Evolutionary conservation across 208 protist genomes (phyloP).

Genomic region (Crithidia thermophila): DNA sequence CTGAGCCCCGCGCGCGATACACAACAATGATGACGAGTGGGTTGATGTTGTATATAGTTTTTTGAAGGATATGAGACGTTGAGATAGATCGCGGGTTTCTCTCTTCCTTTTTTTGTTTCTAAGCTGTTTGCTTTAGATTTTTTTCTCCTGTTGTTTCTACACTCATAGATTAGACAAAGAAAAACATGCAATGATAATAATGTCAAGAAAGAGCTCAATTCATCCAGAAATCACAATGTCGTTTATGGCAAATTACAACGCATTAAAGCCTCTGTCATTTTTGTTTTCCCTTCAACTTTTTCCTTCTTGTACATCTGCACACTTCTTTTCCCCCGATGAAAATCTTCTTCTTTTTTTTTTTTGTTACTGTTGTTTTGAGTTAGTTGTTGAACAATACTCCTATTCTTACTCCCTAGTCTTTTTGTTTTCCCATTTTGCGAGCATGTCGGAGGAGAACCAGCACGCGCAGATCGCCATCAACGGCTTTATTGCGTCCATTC

Average conservation of each 20-base stretch:
- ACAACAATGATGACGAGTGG: background rate
- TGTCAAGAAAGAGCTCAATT: background rate
- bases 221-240: too few relatives aligned
- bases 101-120: background rate
- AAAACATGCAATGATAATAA: background rate
- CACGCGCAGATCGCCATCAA: slow-evolving; percentile 81
- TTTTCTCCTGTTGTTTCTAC: background rate
- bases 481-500: slow-evolving; percentile 84
- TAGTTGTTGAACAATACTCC: background rate
- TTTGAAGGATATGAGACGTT: too few relatives aligned
- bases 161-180: background rate
- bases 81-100: too few relatives aligned
- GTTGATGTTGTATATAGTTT: too few relatives aligned
- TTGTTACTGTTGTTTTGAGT: background rate
- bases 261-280: background rate
- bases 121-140: background rate
- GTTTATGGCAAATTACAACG: too few relatives aligned
- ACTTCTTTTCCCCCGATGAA: too few relatives aligned
- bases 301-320: background rate
- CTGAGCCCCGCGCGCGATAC: background rate
- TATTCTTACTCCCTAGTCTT: background rate
- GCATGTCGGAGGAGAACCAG: slow-evolving; percentile 26
- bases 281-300: background rate
- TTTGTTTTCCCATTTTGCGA: background rate
- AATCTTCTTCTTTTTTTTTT: slow-evolving; percentile 3